Conservation (phyloP, 768 basidiomycete genomes). For the Lactarius quietus region DNA sequence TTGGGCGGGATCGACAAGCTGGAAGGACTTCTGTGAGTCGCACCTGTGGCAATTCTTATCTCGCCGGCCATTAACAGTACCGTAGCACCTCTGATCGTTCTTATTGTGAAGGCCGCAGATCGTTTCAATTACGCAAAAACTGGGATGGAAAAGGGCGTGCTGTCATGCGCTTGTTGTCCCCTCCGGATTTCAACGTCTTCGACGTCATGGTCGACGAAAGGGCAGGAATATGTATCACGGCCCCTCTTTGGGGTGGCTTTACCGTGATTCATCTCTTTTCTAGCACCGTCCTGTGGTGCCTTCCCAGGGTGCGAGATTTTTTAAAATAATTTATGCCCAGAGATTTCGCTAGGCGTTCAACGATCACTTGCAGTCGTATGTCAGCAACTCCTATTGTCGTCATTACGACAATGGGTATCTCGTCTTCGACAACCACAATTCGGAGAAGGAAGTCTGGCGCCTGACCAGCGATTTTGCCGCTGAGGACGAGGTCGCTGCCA, state of each 20-base stretch:
- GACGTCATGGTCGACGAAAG: slow-evolving; percentile 74
- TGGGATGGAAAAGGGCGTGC: slow-evolving; percentile 56
- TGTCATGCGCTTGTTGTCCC: slow-evolving; percentile 33
- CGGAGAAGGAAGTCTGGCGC: slow-evolving; percentile 71
- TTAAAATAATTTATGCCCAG: not conserved
- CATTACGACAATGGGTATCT: slow-evolving; percentile 73
- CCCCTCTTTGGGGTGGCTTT: slow-evolving; percentile 54
- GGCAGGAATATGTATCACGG: slow-evolving; percentile 56
- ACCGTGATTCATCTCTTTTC: slow-evolving; percentile 52
- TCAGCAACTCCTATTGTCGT: slow-evolving; percentile 68
- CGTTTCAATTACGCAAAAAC: slow-evolving; percentile 42
- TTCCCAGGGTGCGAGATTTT: slow-evolving; percentile 44
- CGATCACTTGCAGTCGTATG: slow-evolving; percentile 40
- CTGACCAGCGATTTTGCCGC: slow-evolving; percentile 32
- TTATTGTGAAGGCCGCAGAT: slow-evolving; percentile 41
- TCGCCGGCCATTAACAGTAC: too few species aligned
- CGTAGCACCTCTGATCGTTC: slow-evolving; percentile 4
- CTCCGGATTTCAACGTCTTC: slow-evolving; percentile 47
- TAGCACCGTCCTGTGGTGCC: slow-evolving; percentile 55
- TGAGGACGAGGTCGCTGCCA: slow-evolving; percentile 7
- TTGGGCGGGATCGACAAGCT: not conserved
- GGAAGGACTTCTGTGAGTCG: not conserved
- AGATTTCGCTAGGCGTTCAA: not conserved
- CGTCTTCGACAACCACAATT: slow-evolving; percentile 58
- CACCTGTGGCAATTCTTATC: slow-evolving; percentile 5